Evolutionary conservation across 257 asterid genomes (phyloP), one percentile per base, ranked within the genome.

Genomic region (Penstemon newberryi): DNA sequence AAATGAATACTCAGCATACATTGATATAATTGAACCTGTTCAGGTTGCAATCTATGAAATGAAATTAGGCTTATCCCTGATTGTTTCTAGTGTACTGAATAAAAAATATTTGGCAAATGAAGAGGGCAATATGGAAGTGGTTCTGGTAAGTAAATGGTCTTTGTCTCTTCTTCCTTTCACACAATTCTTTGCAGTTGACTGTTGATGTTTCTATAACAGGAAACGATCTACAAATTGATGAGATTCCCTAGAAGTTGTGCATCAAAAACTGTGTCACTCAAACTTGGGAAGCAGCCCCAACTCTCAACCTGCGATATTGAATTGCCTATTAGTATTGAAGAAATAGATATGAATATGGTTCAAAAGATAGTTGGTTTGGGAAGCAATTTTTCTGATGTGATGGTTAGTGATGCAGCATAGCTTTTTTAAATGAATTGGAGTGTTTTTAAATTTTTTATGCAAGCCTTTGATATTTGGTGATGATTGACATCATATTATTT

Each of bases 1-100:
- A 37, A 77, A 60, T 37, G 95, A 85, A 79, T 91, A 85, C 79
- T 62, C 85, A 11, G 86, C 78, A 36, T 94, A 85, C 73, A 44
- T 63, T 63, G 99, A 94, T 84, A 57, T 94, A 43, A 74, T 83
- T 68, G 96, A 84, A 74, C 99, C 97, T 67, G 78, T 89, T 60
- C 96, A 80, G 74, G 82, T 85, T 60, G 93, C 97, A 61, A 53
- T 94, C 50, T 91, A 91, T 70, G 99, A 94, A 79, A 83, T 90
- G 75, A 94, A 94, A 81, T 80, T 94, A 58, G 99, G 99, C 53
- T 69, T 89, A 60, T 83, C 99, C 46, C 77, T 94, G 43, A 67
- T 81, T 54, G 77, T 77, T 67, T 86, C 97, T 45, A 79, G 85
- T 69, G 70, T 77, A 58, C 71, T 78, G 40, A 49, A 61, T 63